phyloP scores from a whole-genome alignment of 2,329 filamentous ascomycete species.

The Acrocalymma vagum region DNA sequence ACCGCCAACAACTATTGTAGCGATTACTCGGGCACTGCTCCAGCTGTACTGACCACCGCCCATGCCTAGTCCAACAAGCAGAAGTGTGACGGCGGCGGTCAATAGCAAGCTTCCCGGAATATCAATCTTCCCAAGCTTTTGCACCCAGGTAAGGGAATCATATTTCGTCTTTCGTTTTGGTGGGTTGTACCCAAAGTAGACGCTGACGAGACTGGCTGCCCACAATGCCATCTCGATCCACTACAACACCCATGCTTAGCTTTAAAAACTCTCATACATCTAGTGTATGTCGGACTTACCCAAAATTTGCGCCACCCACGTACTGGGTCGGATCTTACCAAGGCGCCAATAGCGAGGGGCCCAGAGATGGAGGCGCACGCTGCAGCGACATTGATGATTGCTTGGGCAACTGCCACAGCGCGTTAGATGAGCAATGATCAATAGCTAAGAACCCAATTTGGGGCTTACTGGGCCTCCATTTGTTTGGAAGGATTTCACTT shows the following conservation, averaged over 20 bases:
- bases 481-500: slow-evolving; percentile 1
- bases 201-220: background rate
- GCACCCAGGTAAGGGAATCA: background rate
- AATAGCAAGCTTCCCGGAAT: background rate
- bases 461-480: background rate
- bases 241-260: background rate
- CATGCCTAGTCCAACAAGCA: background rate
- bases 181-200: slow-evolving; percentile 1
- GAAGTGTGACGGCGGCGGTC: background rate
- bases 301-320: too few species aligned
- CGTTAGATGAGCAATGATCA: too few species aligned
- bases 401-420: background rate
- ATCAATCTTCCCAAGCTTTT: background rate
- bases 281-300: too few species aligned
- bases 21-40: background rate
- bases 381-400: slow-evolving; percentile 1
- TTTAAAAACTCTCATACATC: too few species aligned
- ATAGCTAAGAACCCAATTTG: too few species aligned
- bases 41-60: slow-evolving; percentile 2
- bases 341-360: slow-evolving; percentile 1
- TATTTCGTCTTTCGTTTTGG: background rate
- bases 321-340: slow-evolving; percentile 1
- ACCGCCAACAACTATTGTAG: slow-evolving; percentile 1
- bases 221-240: background rate
- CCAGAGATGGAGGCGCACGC: slow-evolving; percentile 1